Evolutionary conservation across 805 yeast genomes (phyloP).

Genomic region (Saccharomycopsis javanensis): DNA sequence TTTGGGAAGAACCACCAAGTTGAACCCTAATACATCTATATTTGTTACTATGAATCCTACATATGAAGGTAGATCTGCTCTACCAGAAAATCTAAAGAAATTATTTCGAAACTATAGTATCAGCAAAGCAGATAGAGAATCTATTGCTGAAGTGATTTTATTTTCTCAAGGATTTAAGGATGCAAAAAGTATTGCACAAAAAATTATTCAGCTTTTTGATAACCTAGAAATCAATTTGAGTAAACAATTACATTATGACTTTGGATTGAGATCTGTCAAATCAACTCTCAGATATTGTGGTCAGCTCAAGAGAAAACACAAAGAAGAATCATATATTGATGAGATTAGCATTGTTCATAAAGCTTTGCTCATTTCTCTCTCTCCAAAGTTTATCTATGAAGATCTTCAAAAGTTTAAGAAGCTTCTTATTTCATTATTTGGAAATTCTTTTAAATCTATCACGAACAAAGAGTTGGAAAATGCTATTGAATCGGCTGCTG

Average conservation of each 20-base stretch:
- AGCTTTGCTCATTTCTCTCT: slow-evolving; percentile 50
- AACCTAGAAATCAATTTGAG: slow-evolving; percentile 35
- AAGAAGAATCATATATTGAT: slow-evolving; percentile 16
- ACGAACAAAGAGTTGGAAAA: slow-evolving; percentile 25
- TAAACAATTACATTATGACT: slow-evolving; percentile 71
- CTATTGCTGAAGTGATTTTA: slow-evolving; percentile 64
- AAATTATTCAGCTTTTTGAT: slow-evolving; percentile 46
- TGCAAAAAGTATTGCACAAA: slow-evolving; percentile 36
- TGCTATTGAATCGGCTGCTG: slow-evolving; percentile 25
- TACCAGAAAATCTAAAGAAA: slow-evolving; percentile 81
- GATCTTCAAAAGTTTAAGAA: slow-evolving; percentile 39
- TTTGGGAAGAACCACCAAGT: slow-evolving; percentile 31
- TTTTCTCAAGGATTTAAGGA: slow-evolving; percentile 58
- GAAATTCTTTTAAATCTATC: slow-evolving; percentile 20
- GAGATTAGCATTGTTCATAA: slow-evolving; percentile 34
- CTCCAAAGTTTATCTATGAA: slow-evolving; percentile 51
- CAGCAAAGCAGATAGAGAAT: slow-evolving; percentile 56
- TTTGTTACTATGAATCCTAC: slow-evolving; percentile 90
- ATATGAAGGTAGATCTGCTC: slow-evolving; percentile 68
- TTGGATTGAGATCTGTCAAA: slow-evolving; percentile 79
- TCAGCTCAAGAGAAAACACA: slow-evolving; percentile 26
- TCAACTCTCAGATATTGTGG: slow-evolving; percentile 55
- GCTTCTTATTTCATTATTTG: slow-evolving; percentile 24
- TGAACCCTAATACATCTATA: slow-evolving; percentile 50
- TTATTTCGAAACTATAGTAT: slow-evolving; percentile 70